Evolutionary conservation across 2,329 filamentous ascomycete species (phyloP), one percentile per base, ranked within the genome.

Genomic region (Xylariales sp.): DNA sequence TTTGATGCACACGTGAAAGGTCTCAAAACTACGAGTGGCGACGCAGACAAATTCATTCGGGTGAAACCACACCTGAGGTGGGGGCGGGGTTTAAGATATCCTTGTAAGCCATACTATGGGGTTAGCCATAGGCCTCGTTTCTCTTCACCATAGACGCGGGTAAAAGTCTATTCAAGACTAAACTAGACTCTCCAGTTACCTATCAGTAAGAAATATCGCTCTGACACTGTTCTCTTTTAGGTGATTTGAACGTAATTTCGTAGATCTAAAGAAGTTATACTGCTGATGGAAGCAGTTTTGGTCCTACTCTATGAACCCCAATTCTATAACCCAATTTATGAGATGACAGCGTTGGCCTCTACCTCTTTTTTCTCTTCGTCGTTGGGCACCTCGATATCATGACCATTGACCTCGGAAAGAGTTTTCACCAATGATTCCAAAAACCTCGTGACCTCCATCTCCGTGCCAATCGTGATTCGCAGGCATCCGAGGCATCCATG

Each of bases 381-480:
- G 23, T 63, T 68, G 55, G 71, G 71, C 30, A 70, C 64, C 32
- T 52, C 41, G 5, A 49, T 65, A 34, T 67, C 65, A 28, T 70
- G 59, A 0, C 79, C 81, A 16, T 82, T 77, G 9, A 87, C 81
- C 72, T 87, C 83, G 1, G 74, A 79, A 63, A 89, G 73, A 1
- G 81, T 81, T 63, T 78, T 80, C 72, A 82, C 83, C 28, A 97
- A 80, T 73, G 94, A 90, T 23, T 83, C 81, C 73, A 99, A 78
- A 76, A 98, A 93, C 67, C 90, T 86, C 32, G 90, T 90, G 8
- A 97, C 93, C 80, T 99, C 96, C 1, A 88, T 82, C 79, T 97
- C 92, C 0, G 95, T 98, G 16, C 96, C 96, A 12, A 99, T 89
- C 0, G 96, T 99, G 72, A 98, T 93, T 63, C 96, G 88, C 78